Conservation (phyloP, 306 rosid species). For the Oxytropis ochrocephala region DNA sequence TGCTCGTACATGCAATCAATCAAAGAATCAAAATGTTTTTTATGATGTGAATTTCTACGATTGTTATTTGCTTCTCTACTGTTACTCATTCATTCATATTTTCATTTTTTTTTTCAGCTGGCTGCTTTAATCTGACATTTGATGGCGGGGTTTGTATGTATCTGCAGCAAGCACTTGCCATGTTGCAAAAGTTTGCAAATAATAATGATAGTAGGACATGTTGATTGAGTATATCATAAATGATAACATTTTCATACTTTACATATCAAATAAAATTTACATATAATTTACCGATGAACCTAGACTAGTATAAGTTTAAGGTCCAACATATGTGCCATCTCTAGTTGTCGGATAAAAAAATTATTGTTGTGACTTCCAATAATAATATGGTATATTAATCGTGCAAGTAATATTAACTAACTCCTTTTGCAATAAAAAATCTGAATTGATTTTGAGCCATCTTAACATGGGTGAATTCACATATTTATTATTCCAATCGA, state of each 20-base stretch:
- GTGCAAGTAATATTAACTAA: too few species aligned
- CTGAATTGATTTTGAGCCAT: too few species aligned
- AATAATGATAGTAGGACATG: background rate
- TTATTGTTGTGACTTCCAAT: too few species aligned
- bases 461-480: too few species aligned
- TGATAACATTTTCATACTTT: background rate
- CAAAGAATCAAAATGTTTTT: background rate
- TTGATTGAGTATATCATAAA: background rate
- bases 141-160: background rate
- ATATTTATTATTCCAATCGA: too few species aligned
- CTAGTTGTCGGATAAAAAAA: too few species aligned
- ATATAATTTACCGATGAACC: too few species aligned
- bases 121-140: background rate
- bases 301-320: too few species aligned
- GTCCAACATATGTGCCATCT: too few species aligned
- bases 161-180: slow-evolving; percentile 8
- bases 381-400: too few species aligned
- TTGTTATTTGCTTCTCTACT: background rate
- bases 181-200: background rate
- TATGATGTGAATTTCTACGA: slow-evolving; percentile 11
- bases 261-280: too few species aligned
- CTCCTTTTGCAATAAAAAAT: too few species aligned
- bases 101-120: background rate
- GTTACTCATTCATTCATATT: background rate
- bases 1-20: background rate